Evolutionary conservation across 2,329 filamentous ascomycete species (phyloP).

Genomic region (Talaromyces sp.): DNA sequence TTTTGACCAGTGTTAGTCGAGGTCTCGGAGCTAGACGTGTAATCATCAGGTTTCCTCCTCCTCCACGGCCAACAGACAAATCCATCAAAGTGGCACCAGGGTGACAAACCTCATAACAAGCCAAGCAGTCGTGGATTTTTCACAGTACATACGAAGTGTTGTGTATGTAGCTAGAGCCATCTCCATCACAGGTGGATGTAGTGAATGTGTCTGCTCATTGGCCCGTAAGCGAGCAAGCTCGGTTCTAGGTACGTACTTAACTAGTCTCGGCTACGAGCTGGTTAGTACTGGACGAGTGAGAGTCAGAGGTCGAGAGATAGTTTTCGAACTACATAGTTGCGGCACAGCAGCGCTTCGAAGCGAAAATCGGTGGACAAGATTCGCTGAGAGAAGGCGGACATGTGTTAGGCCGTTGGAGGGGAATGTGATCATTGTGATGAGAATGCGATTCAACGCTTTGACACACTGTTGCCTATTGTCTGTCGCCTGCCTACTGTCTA

Average conservation of each 20-base stretch:
- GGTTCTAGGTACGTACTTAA: not conserved
- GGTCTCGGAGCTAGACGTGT: not conserved
- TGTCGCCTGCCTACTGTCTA: not conserved
- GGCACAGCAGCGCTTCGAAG: constrained; percentile 9
- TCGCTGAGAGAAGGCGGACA: too few species aligned
- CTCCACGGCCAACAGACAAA: not conserved
- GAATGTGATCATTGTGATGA: not conserved
- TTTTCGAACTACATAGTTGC: constrained; percentile 6
- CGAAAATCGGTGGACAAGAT: not conserved
- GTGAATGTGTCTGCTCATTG: not conserved
- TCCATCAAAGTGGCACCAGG: not conserved
- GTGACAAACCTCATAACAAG: not conserved
- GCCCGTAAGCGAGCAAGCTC: not conserved
- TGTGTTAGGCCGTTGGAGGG: too few species aligned
- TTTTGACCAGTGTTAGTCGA: not conserved
- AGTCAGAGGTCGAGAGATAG: not conserved
- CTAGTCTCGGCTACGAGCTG: not conserved
- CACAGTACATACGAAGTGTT: not conserved
- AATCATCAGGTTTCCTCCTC: not conserved
- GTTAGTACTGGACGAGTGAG: not conserved
- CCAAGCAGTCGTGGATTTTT: not conserved
- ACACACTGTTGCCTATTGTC: not conserved
- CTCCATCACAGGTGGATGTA: not conserved
- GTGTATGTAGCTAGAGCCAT: not conserved
- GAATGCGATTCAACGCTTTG: not conserved